Conservation (phyloP, 2,329 filamentous ascomycete species). For the Claviceps sorghi region DNA sequence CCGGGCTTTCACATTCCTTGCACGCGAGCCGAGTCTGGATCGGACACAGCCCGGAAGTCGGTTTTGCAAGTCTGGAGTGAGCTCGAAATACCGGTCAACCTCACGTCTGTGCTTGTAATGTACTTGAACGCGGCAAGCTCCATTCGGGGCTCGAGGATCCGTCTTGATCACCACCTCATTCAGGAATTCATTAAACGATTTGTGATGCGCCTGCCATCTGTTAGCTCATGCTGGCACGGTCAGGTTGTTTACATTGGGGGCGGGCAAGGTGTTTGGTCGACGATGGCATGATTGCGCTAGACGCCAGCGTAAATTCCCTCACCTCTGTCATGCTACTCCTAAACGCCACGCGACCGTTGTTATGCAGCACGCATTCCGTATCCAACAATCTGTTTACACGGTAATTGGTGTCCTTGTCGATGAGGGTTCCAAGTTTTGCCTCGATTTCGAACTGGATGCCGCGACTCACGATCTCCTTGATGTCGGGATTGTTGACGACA, state of each 20-base stretch:
- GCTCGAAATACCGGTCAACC: constrained; percentile 68
- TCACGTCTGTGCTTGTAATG: constrained; percentile 73
- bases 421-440: constrained; percentile 75
- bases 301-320: constrained; percentile 16
- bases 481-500: constrained; percentile 53
- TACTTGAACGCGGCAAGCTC: constrained; percentile 43
- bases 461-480: constrained; percentile 45
- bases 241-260: no score
- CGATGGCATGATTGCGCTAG: not conserved
- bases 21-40: constrained; percentile 37
- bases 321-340: constrained; percentile 85
- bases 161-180: constrained; percentile 53
- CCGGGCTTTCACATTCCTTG: constrained; percentile 32
- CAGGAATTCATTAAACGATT: constrained; percentile 67
- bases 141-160: constrained; percentile 35
- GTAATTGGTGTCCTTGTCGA: constrained; percentile 56
- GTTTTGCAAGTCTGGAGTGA: constrained; percentile 44
- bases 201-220: constrained; percentile 54
- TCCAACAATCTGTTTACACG: constrained; percentile 53
- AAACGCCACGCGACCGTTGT: constrained; percentile 51
- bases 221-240: constrained; percentile 8
- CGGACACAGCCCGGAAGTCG: constrained; percentile 51
- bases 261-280: not conserved
- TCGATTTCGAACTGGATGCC: constrained; percentile 80
- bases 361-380: constrained; percentile 56